Evolutionary conservation across 208 protist genomes (phyloP).

Genomic region (Leishmania gerbilli): DNA sequence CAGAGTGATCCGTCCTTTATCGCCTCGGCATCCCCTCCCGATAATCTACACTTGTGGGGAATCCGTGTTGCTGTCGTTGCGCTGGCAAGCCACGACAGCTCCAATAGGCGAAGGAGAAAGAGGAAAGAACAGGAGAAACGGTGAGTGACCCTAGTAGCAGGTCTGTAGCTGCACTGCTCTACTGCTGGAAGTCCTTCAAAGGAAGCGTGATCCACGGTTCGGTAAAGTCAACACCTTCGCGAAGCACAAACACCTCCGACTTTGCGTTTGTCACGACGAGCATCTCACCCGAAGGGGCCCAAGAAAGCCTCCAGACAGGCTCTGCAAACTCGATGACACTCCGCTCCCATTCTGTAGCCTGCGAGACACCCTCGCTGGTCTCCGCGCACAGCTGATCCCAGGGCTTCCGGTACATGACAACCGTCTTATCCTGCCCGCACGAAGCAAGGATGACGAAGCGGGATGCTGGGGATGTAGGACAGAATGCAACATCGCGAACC

Average conservation of each 20-base stretch:
- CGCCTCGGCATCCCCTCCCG: background rate
- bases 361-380: conserved; percentile 14
- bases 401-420: conserved; percentile 77
- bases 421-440: conserved; percentile 74
- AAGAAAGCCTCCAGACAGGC: conserved; percentile 81
- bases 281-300: conserved; percentile 71
- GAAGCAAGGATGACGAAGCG: conserved; percentile 63
- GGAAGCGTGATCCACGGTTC: conserved; percentile 79
- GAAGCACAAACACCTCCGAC: conserved; percentile 72
- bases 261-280: conserved; percentile 75
- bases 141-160: background rate
- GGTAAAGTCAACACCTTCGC: conserved; percentile 68
- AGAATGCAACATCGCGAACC: conserved; percentile 85
- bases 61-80: background rate
- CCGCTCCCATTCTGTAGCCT: conserved; percentile 61
- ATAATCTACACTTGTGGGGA: background rate
- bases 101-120: background rate
- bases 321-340: conserved; percentile 66
- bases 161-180: conserved; percentile 7
- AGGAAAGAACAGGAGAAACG: background rate
- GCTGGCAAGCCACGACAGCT: background rate
- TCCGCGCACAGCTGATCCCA: conserved; percentile 61
- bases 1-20: background rate
- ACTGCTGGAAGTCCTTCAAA: conserved; percentile 64
- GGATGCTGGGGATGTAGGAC: conserved; percentile 53